Evolutionary conservation across 2,329 filamentous ascomycete genomes (phyloP), one percentile per base, ranked within the genome.

Genomic region (Diaporthe batatas): DNA sequence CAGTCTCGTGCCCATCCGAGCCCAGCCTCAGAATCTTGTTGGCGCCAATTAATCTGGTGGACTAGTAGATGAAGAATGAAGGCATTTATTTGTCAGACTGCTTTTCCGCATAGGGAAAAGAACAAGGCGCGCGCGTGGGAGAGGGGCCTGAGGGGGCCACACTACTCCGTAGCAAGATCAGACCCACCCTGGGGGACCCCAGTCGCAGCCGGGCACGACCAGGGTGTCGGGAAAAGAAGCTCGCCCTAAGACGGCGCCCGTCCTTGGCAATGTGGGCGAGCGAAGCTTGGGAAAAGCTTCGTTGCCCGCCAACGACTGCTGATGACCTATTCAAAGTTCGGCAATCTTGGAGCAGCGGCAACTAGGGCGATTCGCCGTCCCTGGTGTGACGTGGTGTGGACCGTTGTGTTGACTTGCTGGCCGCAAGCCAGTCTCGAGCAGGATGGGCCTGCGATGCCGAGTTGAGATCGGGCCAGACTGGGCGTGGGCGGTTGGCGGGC

Each of bases 181-280:
- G 68, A 49, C 68, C 42, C 54, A 42, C 55, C 55, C 32, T 39
- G 44, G 47, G 44, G 47, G 29, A 51, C 62, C 62, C 62, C 62
- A 51, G 62, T 36, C 23, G 59, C 42, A 49, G 39, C 2, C 29
- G 25, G 62, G 44, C 62, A 51, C 59, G 55, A 70, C 68, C 68
- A 70, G 68, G 68, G 47, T 70, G 32, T 36, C 62, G 68, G 44
- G 34, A 39, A 70, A 70, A 62, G 68, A 70, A 70, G 68, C 68
- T 70, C 53, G 44, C 68, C 54, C 68, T 70, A 62, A 62, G 44
- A 47, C 57, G 68, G 53, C 25, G 44, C 55, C 55, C 55, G 68
- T 70, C 49, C 68, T 70, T 70, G 68, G 68, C 68, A 25, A 62
- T 70, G 68, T 62, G 68, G 68, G 68, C 68, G 55, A 49, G 44